Percentiles rank a stretch among this genome's conserved stretches.
These are phyloP conservation scores for Colletotrichum incanum DNA, from an alignment of 2,329 filamentous ascomycete species.

Conservation along the genomic window DNA sequence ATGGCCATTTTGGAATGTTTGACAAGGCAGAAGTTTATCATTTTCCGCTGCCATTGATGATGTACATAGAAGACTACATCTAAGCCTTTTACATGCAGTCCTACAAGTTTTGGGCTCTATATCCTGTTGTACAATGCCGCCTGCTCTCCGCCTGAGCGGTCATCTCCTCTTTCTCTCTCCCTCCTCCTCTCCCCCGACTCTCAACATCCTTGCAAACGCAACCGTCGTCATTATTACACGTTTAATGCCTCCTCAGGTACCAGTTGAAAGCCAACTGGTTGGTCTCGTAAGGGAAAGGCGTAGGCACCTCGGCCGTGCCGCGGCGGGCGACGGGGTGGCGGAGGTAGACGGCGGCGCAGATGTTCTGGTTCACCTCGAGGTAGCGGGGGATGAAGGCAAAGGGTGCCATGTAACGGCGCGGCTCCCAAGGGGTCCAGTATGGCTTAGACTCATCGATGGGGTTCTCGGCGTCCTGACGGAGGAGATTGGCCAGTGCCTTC, in stretches of 20 bases:
- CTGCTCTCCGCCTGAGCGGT: constrained; percentile 1
- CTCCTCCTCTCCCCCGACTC: not conserved
- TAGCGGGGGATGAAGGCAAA: constrained; percentile 97
- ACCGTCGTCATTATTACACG: constrained; percentile 7
- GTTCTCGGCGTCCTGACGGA: constrained; percentile 80
- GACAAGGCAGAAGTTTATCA: not conserved
- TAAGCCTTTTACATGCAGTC: constrained; percentile 36
- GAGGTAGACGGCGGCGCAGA: constrained; percentile 95
- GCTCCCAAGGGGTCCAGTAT: constrained; percentile 92
- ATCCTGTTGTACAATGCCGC: constrained; percentile 42
- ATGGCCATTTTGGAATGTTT: not conserved
- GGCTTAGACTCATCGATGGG: constrained; percentile 83
- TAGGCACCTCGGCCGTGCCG: constrained; percentile 86
- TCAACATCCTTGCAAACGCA: not conserved
- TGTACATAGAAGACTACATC: constrained; percentile 37
- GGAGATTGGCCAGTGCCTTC: constrained; percentile 67
- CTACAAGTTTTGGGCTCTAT: constrained; percentile 36
- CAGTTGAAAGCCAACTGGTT: constrained; percentile 91
- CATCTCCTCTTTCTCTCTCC: not conserved
- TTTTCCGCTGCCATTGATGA: constrained; percentile 32
- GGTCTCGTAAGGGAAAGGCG: constrained; percentile 80
- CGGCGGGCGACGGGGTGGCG: constrained; percentile 92
- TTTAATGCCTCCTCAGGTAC: constrained; percentile 87
- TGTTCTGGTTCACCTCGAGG: constrained; percentile 97
- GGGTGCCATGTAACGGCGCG: constrained; percentile 87